Conservation (phyloP, 805 yeast genomes). For the Candida vaughaniae region DNA sequence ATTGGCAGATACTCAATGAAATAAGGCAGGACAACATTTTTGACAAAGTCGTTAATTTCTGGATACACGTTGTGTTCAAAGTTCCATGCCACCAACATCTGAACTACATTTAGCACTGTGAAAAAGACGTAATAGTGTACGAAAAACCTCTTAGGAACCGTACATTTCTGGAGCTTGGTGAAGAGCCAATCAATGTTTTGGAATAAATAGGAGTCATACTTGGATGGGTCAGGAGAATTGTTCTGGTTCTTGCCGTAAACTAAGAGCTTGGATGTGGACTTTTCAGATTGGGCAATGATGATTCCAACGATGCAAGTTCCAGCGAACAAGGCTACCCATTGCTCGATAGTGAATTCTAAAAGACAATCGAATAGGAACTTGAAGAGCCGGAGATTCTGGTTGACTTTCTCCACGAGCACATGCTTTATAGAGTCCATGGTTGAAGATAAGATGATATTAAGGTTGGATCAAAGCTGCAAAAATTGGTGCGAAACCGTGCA, state of each 20-base stretch:
- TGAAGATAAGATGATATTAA: background rate
- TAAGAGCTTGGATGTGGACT: constrained; percentile 6
- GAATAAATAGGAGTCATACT: background rate
- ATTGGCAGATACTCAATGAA: constrained; percentile 2
- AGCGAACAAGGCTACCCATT: constrained; percentile 9
- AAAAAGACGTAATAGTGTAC: constrained; percentile 59
- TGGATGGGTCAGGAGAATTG: constrained; percentile 1
- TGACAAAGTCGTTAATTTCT: constrained; percentile 2
- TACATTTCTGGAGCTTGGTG: constrained; percentile 23
- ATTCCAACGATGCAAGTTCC: constrained; percentile 4
- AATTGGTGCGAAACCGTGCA: too few relatives aligned
- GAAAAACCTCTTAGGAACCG: constrained; percentile 65
- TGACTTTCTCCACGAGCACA: constrained; percentile 2
- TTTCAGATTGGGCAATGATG: constrained; percentile 9
- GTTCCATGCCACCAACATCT: constrained; percentile 3
- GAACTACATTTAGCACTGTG: constrained; percentile 14
- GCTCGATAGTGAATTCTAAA: constrained; percentile 3
- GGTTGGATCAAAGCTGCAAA: too few relatives aligned
- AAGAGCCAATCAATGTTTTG: background rate
- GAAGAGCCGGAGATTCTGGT: constrained; percentile 4
- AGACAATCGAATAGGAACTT: background rate
- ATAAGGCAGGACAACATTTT: constrained; percentile 1
- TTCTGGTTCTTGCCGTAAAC: constrained; percentile 13
- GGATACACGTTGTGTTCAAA: constrained; percentile 4
- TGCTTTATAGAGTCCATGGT: constrained; percentile 6